phyloP scores from a whole-genome alignment of 1,139 yeast species.

The Debaryomyces fabryi region DNA sequence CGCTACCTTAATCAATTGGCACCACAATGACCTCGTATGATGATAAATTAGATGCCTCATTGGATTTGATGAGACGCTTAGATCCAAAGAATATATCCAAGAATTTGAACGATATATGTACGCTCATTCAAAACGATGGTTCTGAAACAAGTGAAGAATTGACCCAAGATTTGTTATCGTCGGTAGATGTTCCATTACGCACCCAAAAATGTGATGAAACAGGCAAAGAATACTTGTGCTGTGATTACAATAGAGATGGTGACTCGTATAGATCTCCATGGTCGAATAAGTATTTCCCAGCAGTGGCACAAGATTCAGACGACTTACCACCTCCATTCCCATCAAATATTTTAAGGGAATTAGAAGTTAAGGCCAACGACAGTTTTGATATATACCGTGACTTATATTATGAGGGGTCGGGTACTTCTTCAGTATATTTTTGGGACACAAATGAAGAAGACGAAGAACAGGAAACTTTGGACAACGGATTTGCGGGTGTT shows the following conservation, averaged over 20 bases:
- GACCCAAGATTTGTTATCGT: slow-evolving; percentile 83
- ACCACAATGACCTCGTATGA: slow-evolving; percentile 34
- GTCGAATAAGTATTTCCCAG: slow-evolving; percentile 79
- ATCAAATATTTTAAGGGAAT: slow-evolving; percentile 61
- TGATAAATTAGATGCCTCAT: slow-evolving; percentile 81
- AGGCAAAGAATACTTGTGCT: slow-evolving; percentile 74
- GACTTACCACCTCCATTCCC: slow-evolving; percentile 73
- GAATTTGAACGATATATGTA: slow-evolving; percentile 70
- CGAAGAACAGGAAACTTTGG: slow-evolving; percentile 33
- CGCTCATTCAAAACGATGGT: slow-evolving; percentile 58
- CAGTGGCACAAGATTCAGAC: slow-evolving; percentile 46
- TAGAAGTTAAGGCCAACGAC: slow-evolving; percentile 83
- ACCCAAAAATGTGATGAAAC: slow-evolving; percentile 57
- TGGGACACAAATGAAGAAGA: slow-evolving; percentile 77
- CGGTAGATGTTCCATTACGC: slow-evolving; percentile 84
- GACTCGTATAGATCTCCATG: slow-evolving; percentile 93
- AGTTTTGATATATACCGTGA: slow-evolving; percentile 93
- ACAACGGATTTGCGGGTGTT: slow-evolving; percentile 80
- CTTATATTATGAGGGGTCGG: slow-evolving; percentile 91
- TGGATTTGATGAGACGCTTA: slow-evolving; percentile 82
- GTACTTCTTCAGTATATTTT: slow-evolving; percentile 80
- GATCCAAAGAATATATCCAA: slow-evolving; percentile 70
- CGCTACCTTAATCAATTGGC: background rate
- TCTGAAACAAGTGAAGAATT: slow-evolving; percentile 43
- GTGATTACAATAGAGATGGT: slow-evolving; percentile 95